A percentile compares a stretch with the other conserved stretches of the same genome.
Evolutionary conservation across 257 asterid genomes (phyloP).

Genomic region (Solanum etuberosum): DNA sequence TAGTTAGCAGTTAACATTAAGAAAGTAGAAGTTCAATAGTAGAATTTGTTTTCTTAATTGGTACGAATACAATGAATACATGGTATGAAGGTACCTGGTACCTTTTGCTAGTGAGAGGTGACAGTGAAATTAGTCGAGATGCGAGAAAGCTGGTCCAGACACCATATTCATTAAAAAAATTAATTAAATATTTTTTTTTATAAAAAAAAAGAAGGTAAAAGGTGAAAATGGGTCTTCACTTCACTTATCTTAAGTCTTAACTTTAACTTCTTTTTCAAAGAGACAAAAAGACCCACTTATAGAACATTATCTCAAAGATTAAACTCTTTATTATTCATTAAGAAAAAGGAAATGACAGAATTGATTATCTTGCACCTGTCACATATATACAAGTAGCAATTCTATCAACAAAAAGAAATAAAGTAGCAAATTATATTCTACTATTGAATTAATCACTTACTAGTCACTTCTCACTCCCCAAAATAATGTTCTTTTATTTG

Average conservation of each 20-base stretch:
- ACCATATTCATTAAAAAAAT: no score
- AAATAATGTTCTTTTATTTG: neutral
- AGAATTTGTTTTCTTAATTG: neutral
- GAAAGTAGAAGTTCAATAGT: neutral
- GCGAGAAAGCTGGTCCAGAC: neutral
- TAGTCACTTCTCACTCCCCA: neutral
- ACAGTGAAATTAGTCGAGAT: no score
- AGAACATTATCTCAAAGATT: neutral
- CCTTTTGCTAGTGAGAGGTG: neutral
- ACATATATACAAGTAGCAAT: neutral
- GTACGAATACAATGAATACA: neutral
- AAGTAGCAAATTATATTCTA: neutral
- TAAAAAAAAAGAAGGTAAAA: neutral
- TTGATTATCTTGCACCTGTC: neutral
- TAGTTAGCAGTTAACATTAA: neutral
- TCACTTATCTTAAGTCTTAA: neutral
- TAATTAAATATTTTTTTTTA: no score
- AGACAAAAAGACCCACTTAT: neutral
- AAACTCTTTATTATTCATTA: neutral
- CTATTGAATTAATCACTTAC: neutral
- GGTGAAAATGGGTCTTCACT: neutral
- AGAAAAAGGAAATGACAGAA: neutral
- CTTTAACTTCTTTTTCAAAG: neutral
- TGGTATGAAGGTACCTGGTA: rapidly evolving
- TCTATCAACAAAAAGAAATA: neutral